A percentile compares a stretch with the other conserved stretches of the same genome.
Conservation (phyloP, 371 early-diverging fungal species). For the Actinomortierella ambigua region DNA sequence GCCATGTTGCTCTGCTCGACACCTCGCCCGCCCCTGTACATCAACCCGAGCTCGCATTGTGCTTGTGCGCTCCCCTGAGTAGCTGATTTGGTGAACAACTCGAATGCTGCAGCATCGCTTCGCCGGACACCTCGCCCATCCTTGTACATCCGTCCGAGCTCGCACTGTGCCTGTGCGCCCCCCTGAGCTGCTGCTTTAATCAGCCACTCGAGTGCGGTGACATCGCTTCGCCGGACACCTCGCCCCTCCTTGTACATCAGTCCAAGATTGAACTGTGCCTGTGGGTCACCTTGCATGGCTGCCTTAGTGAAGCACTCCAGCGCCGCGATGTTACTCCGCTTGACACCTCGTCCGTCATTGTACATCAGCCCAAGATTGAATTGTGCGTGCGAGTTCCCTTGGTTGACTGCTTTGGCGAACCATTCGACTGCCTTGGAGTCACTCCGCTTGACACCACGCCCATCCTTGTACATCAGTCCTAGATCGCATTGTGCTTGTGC, state of each 20-base stretch:
- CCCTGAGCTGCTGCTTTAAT: constrained; percentile 72
- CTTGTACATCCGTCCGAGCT: constrained; percentile 77
- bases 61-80: constrained; percentile 69
- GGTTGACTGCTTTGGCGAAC: constrained; percentile 76
- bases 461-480: constrained; percentile 44
- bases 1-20: constrained; percentile 49
- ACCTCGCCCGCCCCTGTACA: constrained; percentile 85
- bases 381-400: constrained; percentile 57
- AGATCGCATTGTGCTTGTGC: constrained; percentile 53
- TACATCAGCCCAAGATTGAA: constrained; percentile 77
- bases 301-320: constrained; percentile 74
- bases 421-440: constrained; percentile 57
- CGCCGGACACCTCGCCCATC: constrained; percentile 80
- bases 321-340: constrained; percentile 66
- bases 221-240: constrained; percentile 63
- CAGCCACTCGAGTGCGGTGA: constrained; percentile 83
- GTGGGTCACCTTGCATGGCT: constrained; percentile 77
- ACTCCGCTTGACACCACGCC: too few relatives aligned
- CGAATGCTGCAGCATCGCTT: constrained; percentile 67
- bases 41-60: constrained; percentile 83
- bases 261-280: constrained; percentile 80
- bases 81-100: constrained; percentile 72
- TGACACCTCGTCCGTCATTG: constrained; percentile 82
- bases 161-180: constrained; percentile 71
- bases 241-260: constrained; percentile 81